A percentile compares a stretch with the other conserved stretches of the same genome.
Evolutionary conservation across 1,284 basidiomycete species (phyloP).

Genomic region (Singerocomus inundabilis): DNA sequence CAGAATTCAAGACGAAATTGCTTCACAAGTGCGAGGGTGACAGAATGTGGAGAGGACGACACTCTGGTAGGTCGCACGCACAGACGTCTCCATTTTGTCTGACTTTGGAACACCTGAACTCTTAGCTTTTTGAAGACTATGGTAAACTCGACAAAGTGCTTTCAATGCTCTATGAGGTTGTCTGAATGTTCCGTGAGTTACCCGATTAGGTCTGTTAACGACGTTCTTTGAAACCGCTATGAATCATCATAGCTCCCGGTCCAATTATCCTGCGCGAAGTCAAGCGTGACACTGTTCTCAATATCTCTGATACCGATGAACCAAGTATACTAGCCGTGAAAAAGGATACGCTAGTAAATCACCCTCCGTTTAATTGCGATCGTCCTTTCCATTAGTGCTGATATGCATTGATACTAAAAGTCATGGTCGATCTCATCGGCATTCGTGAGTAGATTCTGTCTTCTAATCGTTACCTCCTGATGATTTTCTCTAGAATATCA

Average conservation of each 20-base stretch:
- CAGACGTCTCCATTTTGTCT: slow-evolving; percentile 25
- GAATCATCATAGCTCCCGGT: background rate
- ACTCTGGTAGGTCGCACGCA: slow-evolving; percentile 36
- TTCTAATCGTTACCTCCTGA: no score
- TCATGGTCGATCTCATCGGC: background rate
- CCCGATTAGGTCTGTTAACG: no score
- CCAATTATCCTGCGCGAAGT: background rate
- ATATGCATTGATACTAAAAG: background rate
- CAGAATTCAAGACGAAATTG: slow-evolving; percentile 47
- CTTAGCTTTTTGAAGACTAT: slow-evolving; percentile 1
- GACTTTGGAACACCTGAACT: background rate
- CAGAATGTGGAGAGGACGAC: slow-evolving; percentile 39
- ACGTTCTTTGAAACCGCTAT: background rate
- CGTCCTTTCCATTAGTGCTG: no score
- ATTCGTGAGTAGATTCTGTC: background rate
- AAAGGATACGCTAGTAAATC: background rate
- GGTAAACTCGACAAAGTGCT: slow-evolving; percentile 1
- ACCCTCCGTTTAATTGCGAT: background rate
- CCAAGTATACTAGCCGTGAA: background rate
- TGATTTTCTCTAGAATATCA: background rate
- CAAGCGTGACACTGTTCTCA: background rate
- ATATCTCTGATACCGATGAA: background rate
- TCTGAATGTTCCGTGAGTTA: slow-evolving; percentile 1
- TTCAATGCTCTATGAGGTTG: background rate
- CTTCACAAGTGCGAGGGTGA: slow-evolving; percentile 40